These are phyloP conservation scores for Fusarium anguioides DNA, from an alignment of 2,329 filamentous ascomycete genomes.

Conservation along the genomic window DNA sequence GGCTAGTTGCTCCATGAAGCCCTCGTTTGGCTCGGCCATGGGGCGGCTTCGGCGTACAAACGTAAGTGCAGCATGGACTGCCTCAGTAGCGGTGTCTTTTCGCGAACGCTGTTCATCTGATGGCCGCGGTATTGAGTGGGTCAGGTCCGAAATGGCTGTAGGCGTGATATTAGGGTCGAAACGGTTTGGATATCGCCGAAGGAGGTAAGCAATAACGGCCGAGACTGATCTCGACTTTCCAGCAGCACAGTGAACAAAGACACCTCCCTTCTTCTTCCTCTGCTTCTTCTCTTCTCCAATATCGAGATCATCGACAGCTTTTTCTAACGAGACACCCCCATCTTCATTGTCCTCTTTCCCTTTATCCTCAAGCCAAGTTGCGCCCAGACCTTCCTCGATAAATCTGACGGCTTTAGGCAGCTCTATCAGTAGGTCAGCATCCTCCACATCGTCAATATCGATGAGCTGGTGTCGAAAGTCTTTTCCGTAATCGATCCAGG, in stretches of 20 bases:
- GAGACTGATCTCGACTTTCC: constrained; percentile 94
- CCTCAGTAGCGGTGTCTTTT: constrained; percentile 55
- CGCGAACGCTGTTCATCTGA: constrained; percentile 37
- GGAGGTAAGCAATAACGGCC: constrained; percentile 84
- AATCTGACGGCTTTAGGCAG: constrained; percentile 83
- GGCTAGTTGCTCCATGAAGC: constrained; percentile 89
- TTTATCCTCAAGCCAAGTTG: constrained; percentile 19
- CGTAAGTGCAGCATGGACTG: constrained; percentile 71
- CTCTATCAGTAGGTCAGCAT: constrained; percentile 86
- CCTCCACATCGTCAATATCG: constrained; percentile 89
- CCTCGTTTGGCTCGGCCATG: constrained; percentile 87
- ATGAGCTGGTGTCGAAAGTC: constrained; percentile 79
- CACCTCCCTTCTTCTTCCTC: constrained; percentile 51
- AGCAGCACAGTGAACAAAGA: constrained; percentile 83
- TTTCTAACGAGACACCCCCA: constrained; percentile 36
- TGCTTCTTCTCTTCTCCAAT: constrained; percentile 29
- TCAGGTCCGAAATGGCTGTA: constrained; percentile 35
- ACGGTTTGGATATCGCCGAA: constrained; percentile 71
- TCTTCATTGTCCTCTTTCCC: constrained; percentile 25
- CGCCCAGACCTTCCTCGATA: constrained; percentile 77
- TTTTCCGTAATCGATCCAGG: constrained; percentile 61
- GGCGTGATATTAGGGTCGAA: constrained; percentile 57
- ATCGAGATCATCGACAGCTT: constrained; percentile 28
- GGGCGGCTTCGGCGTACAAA: constrained; percentile 77
- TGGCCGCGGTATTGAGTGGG: constrained; percentile 10